A percentile compares a stretch with the other conserved stretches of the same genome.
Evolutionary conservation across 495 filamentous ascomycete species (phyloP).

Genomic region (Tuber umbilicatum): DNA sequence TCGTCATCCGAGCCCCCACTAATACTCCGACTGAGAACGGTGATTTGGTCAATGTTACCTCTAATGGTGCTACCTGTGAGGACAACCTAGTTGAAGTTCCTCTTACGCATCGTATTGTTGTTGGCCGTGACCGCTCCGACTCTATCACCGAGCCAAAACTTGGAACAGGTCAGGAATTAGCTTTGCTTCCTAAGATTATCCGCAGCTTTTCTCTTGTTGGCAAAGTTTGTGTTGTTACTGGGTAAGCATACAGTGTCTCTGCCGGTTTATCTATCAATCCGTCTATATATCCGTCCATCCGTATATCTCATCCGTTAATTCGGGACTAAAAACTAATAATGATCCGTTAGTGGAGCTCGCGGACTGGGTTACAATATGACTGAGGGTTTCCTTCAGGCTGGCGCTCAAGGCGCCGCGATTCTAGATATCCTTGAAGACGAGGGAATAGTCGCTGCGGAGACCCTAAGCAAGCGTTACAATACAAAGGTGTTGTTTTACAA

Average conservation of each 20-base stretch:
- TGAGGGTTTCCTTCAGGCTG: constrained; percentile 63
- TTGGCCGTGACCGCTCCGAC: not conserved
- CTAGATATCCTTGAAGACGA: constrained; percentile 65
- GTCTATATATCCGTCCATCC: not conserved
- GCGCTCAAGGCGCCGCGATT: constrained; percentile 62
- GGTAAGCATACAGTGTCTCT: constrained; percentile 47
- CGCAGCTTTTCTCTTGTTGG: constrained; percentile 58
- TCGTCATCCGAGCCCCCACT: not conserved
- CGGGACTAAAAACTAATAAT: constrained; percentile 27
- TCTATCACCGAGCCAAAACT: not conserved
- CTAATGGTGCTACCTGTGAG: not conserved
- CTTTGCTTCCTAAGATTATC: constrained; percentile 51
- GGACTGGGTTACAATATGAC: constrained; percentile 71
- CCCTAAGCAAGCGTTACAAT: constrained; percentile 57
- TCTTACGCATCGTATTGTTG: not conserved
- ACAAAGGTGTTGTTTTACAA: constrained; percentile 66
- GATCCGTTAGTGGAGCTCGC: constrained; percentile 56
- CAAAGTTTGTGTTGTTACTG: constrained; percentile 65
- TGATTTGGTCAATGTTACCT: not conserved
- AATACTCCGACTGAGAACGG: not conserved
- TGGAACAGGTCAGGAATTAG: not conserved
- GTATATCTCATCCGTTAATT: not conserved
- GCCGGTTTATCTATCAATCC: constrained; percentile 1
- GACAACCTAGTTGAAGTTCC: not conserved
- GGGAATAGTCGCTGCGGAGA: constrained; percentile 57